Evolutionary conservation across 805 yeast genomes (phyloP).

Genomic region (Schwanniomyces polymorphus): DNA sequence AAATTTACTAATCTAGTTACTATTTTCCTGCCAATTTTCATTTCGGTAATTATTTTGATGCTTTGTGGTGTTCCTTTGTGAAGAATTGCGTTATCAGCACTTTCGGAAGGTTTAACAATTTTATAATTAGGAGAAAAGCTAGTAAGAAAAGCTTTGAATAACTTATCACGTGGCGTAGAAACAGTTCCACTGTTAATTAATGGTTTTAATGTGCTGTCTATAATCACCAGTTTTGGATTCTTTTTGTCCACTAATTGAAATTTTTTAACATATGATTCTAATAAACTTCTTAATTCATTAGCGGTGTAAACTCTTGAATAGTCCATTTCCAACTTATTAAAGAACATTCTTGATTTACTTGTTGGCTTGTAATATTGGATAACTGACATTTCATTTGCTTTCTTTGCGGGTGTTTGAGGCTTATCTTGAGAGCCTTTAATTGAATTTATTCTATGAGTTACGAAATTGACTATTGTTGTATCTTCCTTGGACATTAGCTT

Average conservation of each 20-base stretch:
- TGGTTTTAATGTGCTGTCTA: conserved; percentile 55
- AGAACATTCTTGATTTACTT: conserved; percentile 44
- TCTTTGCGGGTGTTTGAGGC: conserved; percentile 19
- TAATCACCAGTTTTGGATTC: conserved; percentile 52
- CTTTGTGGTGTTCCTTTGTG: conserved; percentile 68
- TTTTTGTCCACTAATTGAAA: conserved; percentile 50
- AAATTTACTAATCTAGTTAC: conserved; percentile 72
- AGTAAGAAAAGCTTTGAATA: conserved; percentile 44
- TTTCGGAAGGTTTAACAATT: conserved; percentile 47
- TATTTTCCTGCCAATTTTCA: conserved; percentile 77
- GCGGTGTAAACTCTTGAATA: conserved; percentile 47
- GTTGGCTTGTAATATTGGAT: conserved; percentile 59
- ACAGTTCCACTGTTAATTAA: conserved; percentile 33
- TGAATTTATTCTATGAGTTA: conserved; percentile 52
- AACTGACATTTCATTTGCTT: conserved; percentile 24
- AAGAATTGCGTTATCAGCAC: conserved; percentile 27
- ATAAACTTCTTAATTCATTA: conserved; percentile 51
- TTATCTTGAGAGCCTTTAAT: conserved; percentile 11
- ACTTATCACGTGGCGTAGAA: conserved; percentile 40
- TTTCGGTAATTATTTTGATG: conserved; percentile 66
- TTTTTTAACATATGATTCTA: conserved; percentile 56
- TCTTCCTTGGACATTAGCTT: conserved; percentile 46
- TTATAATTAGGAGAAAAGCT: conserved; percentile 52
- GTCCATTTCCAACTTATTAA: conserved; percentile 40
- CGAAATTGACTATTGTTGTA: conserved; percentile 58